Percentiles rank a stretch among this genome's conserved stretches.
Conservation (phyloP, 2,329 filamentous ascomycete genomes). For the Neofusicoccum sp. region DNA sequence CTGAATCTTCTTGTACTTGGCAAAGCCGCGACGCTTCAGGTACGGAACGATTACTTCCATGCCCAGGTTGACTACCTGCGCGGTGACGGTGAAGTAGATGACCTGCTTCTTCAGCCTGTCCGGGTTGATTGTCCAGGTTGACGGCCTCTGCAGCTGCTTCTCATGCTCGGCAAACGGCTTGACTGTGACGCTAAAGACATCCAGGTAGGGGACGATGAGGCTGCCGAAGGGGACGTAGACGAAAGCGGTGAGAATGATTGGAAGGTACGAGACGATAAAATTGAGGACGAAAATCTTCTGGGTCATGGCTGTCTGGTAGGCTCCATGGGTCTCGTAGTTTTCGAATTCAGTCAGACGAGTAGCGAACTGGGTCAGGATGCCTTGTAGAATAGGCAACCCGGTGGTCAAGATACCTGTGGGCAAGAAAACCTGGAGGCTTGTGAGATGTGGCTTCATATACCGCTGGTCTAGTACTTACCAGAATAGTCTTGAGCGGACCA, state of each 20-base stretch:
- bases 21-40: slow-evolving; percentile 72
- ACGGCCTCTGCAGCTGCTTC: slow-evolving; percentile 57
- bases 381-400: slow-evolving; percentile 73
- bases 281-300: slow-evolving; percentile 95
- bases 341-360: slow-evolving; percentile 76
- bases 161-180: slow-evolving; percentile 73
- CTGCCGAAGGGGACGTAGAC: slow-evolving; percentile 91
- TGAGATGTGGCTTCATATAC: neutral
- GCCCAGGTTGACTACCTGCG: slow-evolving; percentile 82
- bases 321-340: slow-evolving; percentile 87
- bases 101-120: slow-evolving; percentile 83
- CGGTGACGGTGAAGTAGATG: slow-evolving; percentile 93
- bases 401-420: slow-evolving; percentile 85
- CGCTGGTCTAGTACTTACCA: slow-evolving; percentile 55
- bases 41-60: slow-evolving; percentile 85
- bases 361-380: slow-evolving; percentile 73
- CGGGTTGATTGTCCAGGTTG: slow-evolving; percentile 75
- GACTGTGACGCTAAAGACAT: slow-evolving; percentile 74
- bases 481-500: slow-evolving; percentile 79
- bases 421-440: slow-evolving; percentile 65
- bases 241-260: slow-evolving; percentile 88
- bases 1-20: slow-evolving; percentile 76
- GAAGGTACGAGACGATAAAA: slow-evolving; percentile 93
- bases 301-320: slow-evolving; percentile 78
- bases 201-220: slow-evolving; percentile 78